phyloP scores from a whole-genome alignment of 805 yeast species.

The Metschnikowia aberdeeniae region DNA sequence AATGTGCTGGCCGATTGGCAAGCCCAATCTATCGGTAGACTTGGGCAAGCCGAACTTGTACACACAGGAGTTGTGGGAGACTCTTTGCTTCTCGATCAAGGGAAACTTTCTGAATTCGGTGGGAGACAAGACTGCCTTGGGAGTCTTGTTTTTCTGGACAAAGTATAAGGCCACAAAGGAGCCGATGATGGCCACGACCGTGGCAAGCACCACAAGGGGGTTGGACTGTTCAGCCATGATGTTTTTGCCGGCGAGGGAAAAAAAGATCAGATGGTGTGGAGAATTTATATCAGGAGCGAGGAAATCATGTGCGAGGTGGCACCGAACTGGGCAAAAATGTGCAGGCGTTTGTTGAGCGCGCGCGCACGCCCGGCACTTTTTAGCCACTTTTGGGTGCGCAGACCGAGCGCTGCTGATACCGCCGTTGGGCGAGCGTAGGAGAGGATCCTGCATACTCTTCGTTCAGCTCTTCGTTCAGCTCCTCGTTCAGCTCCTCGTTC shows the following conservation, averaged over 20 bases:
- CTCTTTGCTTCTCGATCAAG: slow-evolving; percentile 66
- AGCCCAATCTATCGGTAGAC: slow-evolving; percentile 69
- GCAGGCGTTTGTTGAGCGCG: slow-evolving; percentile 1
- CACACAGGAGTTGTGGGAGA: slow-evolving; percentile 77
- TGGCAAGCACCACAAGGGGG: slow-evolving; percentile 38
- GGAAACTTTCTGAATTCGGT: slow-evolving; percentile 76
- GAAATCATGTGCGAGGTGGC: slow-evolving; percentile 4
- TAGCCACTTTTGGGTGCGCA: background rate
- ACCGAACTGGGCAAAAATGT: background rate
- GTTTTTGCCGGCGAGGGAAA: background rate
- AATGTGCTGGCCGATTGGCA: slow-evolving; percentile 94
- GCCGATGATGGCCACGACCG: slow-evolving; percentile 35
- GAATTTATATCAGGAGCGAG: slow-evolving; percentile 1
- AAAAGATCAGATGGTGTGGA: background rate
- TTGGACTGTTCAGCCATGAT: slow-evolving; percentile 34
- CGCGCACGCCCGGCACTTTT: slow-evolving; percentile 1
- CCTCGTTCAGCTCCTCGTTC: background rate
- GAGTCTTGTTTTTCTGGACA: slow-evolving; percentile 31
- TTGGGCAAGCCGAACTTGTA: slow-evolving; percentile 82
- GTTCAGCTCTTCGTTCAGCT: too few species aligned
- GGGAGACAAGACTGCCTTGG: slow-evolving; percentile 54
- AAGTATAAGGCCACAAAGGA: slow-evolving; percentile 32
- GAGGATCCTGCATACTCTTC: background rate
- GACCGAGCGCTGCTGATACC: background rate
- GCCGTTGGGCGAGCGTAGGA: too few species aligned